Percentiles rank a stretch among this genome's conserved stretches.
Evolutionary conservation across 495 filamentous ascomycete species (phyloP).

Genomic region (Pseudoneurospora amorphoporcata): DNA sequence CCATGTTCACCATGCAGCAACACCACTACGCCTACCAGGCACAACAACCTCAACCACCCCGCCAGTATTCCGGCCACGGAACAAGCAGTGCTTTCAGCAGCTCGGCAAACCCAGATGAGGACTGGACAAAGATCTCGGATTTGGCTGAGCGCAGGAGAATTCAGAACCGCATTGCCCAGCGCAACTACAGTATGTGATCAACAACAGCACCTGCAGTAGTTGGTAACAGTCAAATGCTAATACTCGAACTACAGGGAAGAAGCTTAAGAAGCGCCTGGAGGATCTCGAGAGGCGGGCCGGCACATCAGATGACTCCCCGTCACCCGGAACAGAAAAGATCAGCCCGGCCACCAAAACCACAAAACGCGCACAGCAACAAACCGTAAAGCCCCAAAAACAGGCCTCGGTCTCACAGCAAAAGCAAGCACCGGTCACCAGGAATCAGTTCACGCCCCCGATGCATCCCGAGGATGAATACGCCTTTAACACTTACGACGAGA

Average conservation of each 20-base stretch:
- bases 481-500: slow-evolving; percentile 37
- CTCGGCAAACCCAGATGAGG: slow-evolving; percentile 92
- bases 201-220: neutral
- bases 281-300: slow-evolving; percentile 90
- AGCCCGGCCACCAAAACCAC: slow-evolving; percentile 38
- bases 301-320: slow-evolving; percentile 60
- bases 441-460: slow-evolving; percentile 55
- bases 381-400: slow-evolving; percentile 28
- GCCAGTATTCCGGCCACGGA: slow-evolving; percentile 56
- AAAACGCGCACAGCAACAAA: slow-evolving; percentile 27
- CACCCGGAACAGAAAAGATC: slow-evolving; percentile 39
- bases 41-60: slow-evolving; percentile 25
- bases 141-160: slow-evolving; percentile 88
- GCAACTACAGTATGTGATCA: slow-evolving; percentile 83
- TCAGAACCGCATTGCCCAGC: slow-evolving; percentile 95
- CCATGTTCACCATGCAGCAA: slow-evolving; percentile 37
- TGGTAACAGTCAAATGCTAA: slow-evolving; percentile 3
- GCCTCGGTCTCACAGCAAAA: slow-evolving; percentile 23
- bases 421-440: slow-evolving; percentile 22
- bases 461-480: slow-evolving; percentile 40
- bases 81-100: slow-evolving; percentile 95
- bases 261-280: slow-evolving; percentile 94
- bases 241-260: slow-evolving; percentile 61
- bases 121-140: slow-evolving; percentile 99
- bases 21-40: slow-evolving; percentile 34